Evolutionary conservation across 495 filamentous ascomycete genomes (phyloP), one percentile per base, ranked within the genome.

Genomic region (Penicillium macrosclerotiorum): DNA sequence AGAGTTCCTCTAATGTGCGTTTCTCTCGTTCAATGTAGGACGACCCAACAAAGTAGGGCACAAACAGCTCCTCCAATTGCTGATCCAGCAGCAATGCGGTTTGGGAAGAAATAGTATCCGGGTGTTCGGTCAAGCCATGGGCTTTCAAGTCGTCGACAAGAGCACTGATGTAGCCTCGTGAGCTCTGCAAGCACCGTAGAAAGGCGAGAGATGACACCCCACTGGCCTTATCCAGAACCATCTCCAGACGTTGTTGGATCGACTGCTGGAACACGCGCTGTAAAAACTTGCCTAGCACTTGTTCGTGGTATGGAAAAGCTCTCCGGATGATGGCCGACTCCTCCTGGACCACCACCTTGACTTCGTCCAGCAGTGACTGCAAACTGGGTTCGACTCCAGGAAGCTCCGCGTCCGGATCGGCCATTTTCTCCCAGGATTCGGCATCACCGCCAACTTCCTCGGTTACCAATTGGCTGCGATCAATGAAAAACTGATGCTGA

Each of bases 401-500:
- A 2, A 89, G 85, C 42, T 94, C 90, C 0, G 88, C 82, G 64
- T 97, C 94, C 0, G 94, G 94, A 59, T 99, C 94, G 41, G 93
- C 90, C 26, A 97, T 72, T 52, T 82, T 85, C 45, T 97, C 90
- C 89, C 91, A 89, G 13, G 80, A 84, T 53, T 95, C 90, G 17
- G 80, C 78, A 58, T 95, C 90, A 4, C 82, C 82, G 24, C 73
- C 85, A 13, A 97, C 83, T 61, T 99, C 92, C 51, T 96, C 94
- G 0, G 88, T 90, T 13, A 95, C 84, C 48, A 96, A 71, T 55
- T 94, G 88, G 59, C 85, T 89, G 12, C 88, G 75, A 54, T 96
- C 90, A 55, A 99, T 96, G 70, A 99, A 99, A 69, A 97, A 97
- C 59, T 95, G 86, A 69, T 97, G 94, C 67, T 99, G 94, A 65